Base-by-base conservation (phyloP, 106 monocot genomes). In the Allium fistulosum region DNA sequence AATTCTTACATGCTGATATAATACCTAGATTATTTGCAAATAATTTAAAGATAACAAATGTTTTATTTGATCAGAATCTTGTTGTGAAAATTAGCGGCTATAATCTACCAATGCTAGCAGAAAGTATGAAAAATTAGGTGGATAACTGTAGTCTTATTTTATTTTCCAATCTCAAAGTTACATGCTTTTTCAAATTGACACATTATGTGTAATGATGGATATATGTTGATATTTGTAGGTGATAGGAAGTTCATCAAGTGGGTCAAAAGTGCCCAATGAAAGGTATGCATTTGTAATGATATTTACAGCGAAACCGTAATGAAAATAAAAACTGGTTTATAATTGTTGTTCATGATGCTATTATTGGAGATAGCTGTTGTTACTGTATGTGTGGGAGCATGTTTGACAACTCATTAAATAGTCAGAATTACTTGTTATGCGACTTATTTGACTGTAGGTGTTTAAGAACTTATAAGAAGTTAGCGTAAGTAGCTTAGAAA, bases 11-110 rank as follows among this genome's bases (percentile, higher is more conserved):
- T 79, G 79, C 81, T 10, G 97, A 85, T 47, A 90, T 91, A 16
- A 86, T 92, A 51, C 97, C 97, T 47, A 92, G 97, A 60, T 60
- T 92, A 50, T 86, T 84, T 77, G 80, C 63, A 49, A 97, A 97
- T 68, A 71, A 87, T 73, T 69, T 92, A 62, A 87, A 80, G 48
- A 75, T 80, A 65, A 82, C 81, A 61, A 87, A 97, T 69, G 53
- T 97, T 49, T 76, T 97, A 6, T 12, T 97, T 58, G 97, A 97
- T 79, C 89, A 87, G 46, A 92, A 88, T 51, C 78, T 87, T 66
- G 80, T 85, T 50, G 89, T 92, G 7, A 97, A 97, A 78, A 89
- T 97, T 56, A 79, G 83, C 75, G 84, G 88, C 75, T 92, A 97
- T 62, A 92, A 84, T 72, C 73, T 92, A 18, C 92, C 97, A 10